Conservation (phyloP, 768 basidiomycete genomes). For the Dentipellis sp. region DNA sequence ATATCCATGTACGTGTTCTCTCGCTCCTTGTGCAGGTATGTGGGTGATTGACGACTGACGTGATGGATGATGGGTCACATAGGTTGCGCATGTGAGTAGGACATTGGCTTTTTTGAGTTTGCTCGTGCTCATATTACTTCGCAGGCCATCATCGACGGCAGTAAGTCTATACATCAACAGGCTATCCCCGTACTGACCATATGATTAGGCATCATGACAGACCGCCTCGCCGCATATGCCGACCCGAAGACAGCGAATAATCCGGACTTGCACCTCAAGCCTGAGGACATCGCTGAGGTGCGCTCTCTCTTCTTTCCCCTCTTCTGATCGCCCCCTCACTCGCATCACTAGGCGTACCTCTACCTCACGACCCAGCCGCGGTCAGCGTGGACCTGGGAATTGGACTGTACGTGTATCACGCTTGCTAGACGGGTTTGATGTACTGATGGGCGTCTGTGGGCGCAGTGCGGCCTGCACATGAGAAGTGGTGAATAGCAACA, state of each 20-base stretch:
- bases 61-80: too few species aligned
- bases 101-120: too few species aligned
- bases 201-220: conserved; percentile 19
- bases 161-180: conserved; percentile 14
- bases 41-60: neutral
- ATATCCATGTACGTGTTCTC: conserved; percentile 27
- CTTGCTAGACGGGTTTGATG: neutral
- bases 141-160: conserved; percentile 52
- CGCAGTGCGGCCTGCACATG: conserved; percentile 41
- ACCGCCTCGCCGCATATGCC: neutral
- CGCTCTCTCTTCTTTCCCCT: conserved; percentile 7
- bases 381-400: conserved; percentile 72
- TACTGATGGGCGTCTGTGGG: neutral
- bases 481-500: conserved; percentile 33
- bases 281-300: conserved; percentile 65
- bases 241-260: conserved; percentile 33
- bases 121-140: too few species aligned
- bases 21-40: neutral
- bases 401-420: conserved; percentile 47
- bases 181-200: too few species aligned
- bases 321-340: neutral
- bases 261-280: conserved; percentile 39
- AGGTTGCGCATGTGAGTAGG: conserved; percentile 26
- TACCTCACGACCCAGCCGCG: conserved; percentile 60
- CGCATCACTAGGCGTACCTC: conserved; percentile 43